Base-by-base conservation (phyloP, 176 grass and related monocot genomes). In the Musa acuminata region DNA sequence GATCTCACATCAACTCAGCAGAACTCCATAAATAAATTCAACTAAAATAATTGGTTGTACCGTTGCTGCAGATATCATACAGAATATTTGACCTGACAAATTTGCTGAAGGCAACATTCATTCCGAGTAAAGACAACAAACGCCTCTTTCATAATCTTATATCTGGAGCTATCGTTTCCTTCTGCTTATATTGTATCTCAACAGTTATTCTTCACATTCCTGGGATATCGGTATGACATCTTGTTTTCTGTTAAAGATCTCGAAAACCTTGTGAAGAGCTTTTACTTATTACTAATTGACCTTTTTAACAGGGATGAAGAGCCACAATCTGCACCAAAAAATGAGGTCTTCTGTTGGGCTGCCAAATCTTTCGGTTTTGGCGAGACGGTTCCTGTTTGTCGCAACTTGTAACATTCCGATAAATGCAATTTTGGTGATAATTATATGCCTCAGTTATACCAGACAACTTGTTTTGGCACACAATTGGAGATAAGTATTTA, bases 1-100 rank as follows among this genome's bases (percentile, higher is more conserved):
- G 27, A 73, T 57, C 75, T 75, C 11, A 48, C 29, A 49, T 20
- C 13, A 76, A 55, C 43, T 52, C 2, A 11, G 19, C 55, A 51
- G n/a, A 51, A 24, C 48, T 51, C 35, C 20, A 8, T 51, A 25
- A 3, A 16, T 8, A 8, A 24, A 4, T 25, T 29, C 10, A 65
- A 13, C 20, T 64, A 9, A 64, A 62, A 64, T n/a, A 25, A 11
- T 64, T 16, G 48, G 6, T 25, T 51, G 14, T 19, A 6, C 59
- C 21, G 12, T 68, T 72, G 13, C 50, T 69, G 66, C 70, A 88
- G 82, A 82, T 88, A 73, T 88, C 86, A 48, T 74, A 78, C 67
- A 75, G 82, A 74, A 72, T 88, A 52, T 88, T 88, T 72, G 60
- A 84, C 49, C 82, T 88, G 70, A 84, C 79, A 70, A 84, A 81